Base-by-base conservation (phyloP, 2,329 filamentous ascomycete genomes). In the Leptographium flavum region DNA sequence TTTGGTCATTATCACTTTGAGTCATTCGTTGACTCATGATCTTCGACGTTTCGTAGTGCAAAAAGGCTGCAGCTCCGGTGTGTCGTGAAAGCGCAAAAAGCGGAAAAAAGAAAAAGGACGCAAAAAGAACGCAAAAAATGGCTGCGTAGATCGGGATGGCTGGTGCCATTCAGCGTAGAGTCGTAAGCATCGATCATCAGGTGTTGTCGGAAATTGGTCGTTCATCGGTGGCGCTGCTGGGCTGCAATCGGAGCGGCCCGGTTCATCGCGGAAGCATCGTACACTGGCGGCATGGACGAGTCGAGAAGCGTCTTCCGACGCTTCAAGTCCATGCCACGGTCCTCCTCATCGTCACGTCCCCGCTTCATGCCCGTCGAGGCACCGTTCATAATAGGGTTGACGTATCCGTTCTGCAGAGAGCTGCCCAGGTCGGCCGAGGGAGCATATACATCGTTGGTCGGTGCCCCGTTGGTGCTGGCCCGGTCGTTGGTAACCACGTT, bases 401-500 rank as follows among this genome's bases (percentile, higher is more conserved):
- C 69, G 52, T 88, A 86, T 10, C 74, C 74, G 53, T 77, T 79
- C 43, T 73, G 64, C 61, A 80, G 66, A 17, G 69, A 61, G 49
- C 60, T 63, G 35, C 63, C 60, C 61, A 80, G 68, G 54, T 83
- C 80, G 5, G 73, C 65, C 22, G 83, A 71, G 15, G 78, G 71
- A 30, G 76, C 73, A 58, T 93, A 93, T 7, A 80, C 74, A 53
- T 93, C 85, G 42, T 73, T 73, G 19, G 72, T 65, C 13, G 76
- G 63, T 27, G 70, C 72, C n/a, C 81, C 81, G 53, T 85, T 86
- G 17, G 74, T 67, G 27, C 70, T 65, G 40, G 68, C 76, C 23
- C 85, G 76, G 48, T 86, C 83, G 58, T 85, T 87, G 60, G 82
- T 88, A 67, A 94, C 87, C 50, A 93, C 82, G 61, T 80, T 93